Base-by-base conservation (phyloP, 2,329 filamentous ascomycete species). In the Samsoniella hepiali region DNA sequence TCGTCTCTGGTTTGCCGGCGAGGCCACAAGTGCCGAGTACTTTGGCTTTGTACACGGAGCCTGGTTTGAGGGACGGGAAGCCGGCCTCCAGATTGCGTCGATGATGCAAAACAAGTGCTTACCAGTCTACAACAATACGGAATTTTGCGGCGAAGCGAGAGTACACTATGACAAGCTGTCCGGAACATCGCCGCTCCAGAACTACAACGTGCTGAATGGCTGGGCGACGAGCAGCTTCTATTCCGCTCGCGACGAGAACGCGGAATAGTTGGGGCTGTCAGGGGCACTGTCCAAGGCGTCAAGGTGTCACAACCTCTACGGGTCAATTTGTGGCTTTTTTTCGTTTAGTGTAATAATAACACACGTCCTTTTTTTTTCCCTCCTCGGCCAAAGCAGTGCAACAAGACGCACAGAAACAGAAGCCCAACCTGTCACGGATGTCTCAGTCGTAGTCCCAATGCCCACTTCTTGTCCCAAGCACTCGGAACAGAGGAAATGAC, bases 41-140 rank as follows among this genome's bases (percentile, higher is more conserved):
- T 90, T 82, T 72, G 88, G 88, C 0, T 90, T 87, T 72, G 67
- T 90, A 69, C 88, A 90, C 34, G 85, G 84, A 0, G 84, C 84
- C 0, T 88, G 78, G 73, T 85, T 79, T 44, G 84, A 87, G 68
- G 85, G 85, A 0, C 76, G 77, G 1, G 77, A 80, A 6, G 81
- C 77, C 0, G 85, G 81, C 0, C 72, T 76, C 47, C 74, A 75
- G 1, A 73, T 84, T 42, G 79, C 79, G 1, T 75, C 69, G 8
- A 71, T 75, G 22, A 45, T 71, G 54, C 63, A 65, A 13, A 56
- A 63, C 17, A 45, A 61, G 1, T 72, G 70, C n/a, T 54, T 65
- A 27, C 55, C 65, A 11, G 15, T 66, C 0, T 66, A 65, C 55
- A n/a, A 49, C 15, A 53, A 58, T 6, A 54, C 53, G 11, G 36